Evolutionary conservation across 306 rosid genomes (phyloP).

Genomic region (Clitoria ternatea): DNA sequence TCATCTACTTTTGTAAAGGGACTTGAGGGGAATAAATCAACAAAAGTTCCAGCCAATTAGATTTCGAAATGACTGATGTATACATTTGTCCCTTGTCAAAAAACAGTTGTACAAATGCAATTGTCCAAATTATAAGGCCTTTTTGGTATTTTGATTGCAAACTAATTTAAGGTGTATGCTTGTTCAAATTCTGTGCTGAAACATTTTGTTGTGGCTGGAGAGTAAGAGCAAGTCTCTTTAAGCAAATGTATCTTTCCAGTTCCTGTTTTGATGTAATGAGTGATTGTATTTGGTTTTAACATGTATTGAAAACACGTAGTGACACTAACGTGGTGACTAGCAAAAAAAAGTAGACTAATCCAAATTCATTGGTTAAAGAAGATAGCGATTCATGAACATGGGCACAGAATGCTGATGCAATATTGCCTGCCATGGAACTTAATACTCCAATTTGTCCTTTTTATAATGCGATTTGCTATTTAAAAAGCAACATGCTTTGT

Average conservation of each 20-base stretch:
- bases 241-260: slow-evolving; percentile 16
- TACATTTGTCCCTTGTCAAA: background rate
- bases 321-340: background rate
- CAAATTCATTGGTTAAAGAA: slow-evolving; percentile 7
- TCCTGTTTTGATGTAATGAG: slow-evolving; percentile 5
- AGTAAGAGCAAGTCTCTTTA: background rate
- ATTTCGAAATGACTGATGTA: background rate
- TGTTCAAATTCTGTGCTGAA: background rate
- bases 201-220: slow-evolving; percentile 11
- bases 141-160: background rate
- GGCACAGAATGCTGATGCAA: background rate
- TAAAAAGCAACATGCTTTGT: background rate
- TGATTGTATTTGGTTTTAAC: slow-evolving; percentile 3
- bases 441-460: background rate
- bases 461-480: background rate
- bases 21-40: background rate
- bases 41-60: background rate
- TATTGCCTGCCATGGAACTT: background rate
- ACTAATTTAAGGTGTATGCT: background rate
- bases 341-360: background rate
- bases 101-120: background rate
- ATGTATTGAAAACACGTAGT: background rate
- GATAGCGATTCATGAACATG: slow-evolving; percentile 13
- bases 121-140: slow-evolving; percentile 5
- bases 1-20: slow-evolving; percentile 10